A percentile compares a stretch with the other conserved stretches of the same genome.
These are phyloP conservation scores for Bacidia rubella DNA, from an alignment of 495 filamentous ascomycete species.

Conservation along the genomic window DNA sequence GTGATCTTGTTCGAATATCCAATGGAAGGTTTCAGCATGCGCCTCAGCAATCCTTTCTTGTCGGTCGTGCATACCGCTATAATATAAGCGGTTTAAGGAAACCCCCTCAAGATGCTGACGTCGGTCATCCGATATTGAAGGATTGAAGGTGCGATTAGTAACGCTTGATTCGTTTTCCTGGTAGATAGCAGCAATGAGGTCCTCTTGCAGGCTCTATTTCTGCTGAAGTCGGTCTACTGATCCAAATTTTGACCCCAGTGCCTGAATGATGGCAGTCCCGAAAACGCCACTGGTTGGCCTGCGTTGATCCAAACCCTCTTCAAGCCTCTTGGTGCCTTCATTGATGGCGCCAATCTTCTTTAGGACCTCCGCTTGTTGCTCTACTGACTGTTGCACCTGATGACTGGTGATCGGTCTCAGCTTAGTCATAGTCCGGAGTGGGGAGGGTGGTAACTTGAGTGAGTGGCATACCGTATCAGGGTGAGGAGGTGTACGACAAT, in stretches of 20 bases:
- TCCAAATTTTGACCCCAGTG: neutral
- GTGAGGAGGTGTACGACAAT: neutral
- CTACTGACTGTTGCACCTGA: neutral
- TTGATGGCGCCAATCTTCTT: neutral
- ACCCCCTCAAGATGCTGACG: neutral
- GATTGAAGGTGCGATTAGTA: neutral
- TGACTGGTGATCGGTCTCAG: neutral
- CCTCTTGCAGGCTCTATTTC: neutral
- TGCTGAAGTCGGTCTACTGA: neutral
- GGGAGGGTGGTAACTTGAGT: neutral
- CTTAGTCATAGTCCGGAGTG: neutral
- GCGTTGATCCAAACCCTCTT: neutral
- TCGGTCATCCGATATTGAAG: neutral
- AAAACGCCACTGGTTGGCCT: neutral
- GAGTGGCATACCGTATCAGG: neutral
- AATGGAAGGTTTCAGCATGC: constrained; percentile 21
- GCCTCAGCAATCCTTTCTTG: constrained; percentile 14
- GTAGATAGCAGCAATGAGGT: neutral
- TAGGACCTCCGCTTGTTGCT: neutral
- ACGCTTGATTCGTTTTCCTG: neutral
- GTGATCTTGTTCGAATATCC: constrained; percentile 18
- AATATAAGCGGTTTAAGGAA: constrained; percentile 18
- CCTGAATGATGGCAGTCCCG: neutral
- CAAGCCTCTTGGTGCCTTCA: neutral
- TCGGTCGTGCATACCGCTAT: constrained; percentile 16